Evolutionary conservation across 2,329 filamentous ascomycete genomes (phyloP).

Genomic region (Scleromitrula shiraiana): DNA sequence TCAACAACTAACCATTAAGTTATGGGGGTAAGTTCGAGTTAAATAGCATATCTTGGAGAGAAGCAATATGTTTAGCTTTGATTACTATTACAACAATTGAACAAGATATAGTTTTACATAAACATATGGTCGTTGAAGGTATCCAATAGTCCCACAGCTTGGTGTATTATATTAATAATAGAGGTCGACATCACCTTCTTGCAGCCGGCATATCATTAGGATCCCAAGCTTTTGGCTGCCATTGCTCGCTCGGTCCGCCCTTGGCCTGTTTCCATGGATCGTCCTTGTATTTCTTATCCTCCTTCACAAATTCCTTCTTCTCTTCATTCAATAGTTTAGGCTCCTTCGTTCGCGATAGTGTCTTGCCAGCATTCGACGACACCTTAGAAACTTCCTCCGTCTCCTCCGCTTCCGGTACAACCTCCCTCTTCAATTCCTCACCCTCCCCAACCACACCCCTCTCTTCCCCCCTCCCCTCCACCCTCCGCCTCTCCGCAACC

Average conservation of each 20-base stretch:
- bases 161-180: not conserved
- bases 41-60: no score
- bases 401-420: not conserved
- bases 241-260: conserved; percentile 47
- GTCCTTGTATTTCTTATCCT: conserved; percentile 17
- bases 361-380: not conserved
- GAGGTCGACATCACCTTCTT: not conserved
- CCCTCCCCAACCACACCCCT: not conserved
- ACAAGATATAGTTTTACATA: no score
- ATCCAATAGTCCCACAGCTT: no score
- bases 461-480: not conserved
- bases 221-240: conserved; percentile 38
- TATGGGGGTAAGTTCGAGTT: no score
- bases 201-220: conserved; percentile 5
- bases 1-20: no score
- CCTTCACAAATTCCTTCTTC: conserved; percentile 4
- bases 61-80: no score
- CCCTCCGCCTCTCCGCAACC: conserved; percentile 9
- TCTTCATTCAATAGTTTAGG: conserved; percentile 1
- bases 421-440: conserved; percentile 9
- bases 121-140: no score
- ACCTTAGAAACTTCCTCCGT: not conserved
- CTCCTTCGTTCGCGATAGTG: not conserved
- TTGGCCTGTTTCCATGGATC: conserved; percentile 52
- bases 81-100: no score